Percentiles rank a stretch among this genome's conserved stretches.
phyloP scores from a whole-genome alignment of 768 basidiomycete species.

The Auriscalpium microsporum region DNA sequence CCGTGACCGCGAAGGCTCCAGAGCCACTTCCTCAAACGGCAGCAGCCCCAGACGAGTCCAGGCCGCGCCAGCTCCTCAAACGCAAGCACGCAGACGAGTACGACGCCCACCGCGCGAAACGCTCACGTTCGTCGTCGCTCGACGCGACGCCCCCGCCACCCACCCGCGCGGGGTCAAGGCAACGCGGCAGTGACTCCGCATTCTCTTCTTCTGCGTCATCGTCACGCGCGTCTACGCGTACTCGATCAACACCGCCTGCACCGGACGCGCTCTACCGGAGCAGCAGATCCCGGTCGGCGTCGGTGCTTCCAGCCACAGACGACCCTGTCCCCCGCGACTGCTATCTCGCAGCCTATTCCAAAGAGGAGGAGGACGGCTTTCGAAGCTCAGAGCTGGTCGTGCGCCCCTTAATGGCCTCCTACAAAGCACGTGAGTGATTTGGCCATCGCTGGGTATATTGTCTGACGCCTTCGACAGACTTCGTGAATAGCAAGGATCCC shows the following conservation, averaged over 20 bases:
- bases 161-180: conserved; percentile 4
- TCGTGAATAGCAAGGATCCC: conserved; percentile 57
- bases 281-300: conserved; percentile 63
- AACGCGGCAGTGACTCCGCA: conserved; percentile 7
- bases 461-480: conserved; percentile 37
- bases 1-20: background rate
- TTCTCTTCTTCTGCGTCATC: conserved; percentile 15
- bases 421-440: conserved; percentile 53
- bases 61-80: background rate
- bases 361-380: conserved; percentile 37
- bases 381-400: conserved; percentile 63
- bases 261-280: conserved; percentile 10
- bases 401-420: conserved; percentile 50
- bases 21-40: background rate
- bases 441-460: background rate
- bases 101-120: background rate
- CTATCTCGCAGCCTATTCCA: conserved; percentile 49
- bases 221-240: conserved; percentile 15
- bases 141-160: conserved; percentile 13
- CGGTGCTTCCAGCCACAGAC: conserved; percentile 35
- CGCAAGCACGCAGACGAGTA: background rate
- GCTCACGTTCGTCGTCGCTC: background rate
- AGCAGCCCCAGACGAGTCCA: background rate
- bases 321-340: conserved; percentile 32
- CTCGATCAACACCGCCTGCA: conserved; percentile 18